Evolutionary conservation across 2,329 filamentous ascomycete species (phyloP).

Genomic region (Pseudogymnoascus sp.): DNA sequence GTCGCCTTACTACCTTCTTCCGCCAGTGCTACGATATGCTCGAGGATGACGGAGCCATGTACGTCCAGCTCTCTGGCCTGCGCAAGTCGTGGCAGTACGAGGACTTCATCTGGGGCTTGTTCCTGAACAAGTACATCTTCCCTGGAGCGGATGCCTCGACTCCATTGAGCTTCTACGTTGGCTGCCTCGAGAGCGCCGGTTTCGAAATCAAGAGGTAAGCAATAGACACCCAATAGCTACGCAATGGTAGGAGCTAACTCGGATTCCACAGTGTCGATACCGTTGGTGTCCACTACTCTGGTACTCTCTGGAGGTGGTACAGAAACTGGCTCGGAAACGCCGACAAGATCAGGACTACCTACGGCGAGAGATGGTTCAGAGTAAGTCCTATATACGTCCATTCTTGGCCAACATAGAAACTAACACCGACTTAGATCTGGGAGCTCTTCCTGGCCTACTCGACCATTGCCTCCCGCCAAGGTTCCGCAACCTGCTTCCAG

Average conservation of each 20-base stretch:
- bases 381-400: conserved; percentile 35
- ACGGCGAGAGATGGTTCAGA: conserved; percentile 62
- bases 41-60: conserved; percentile 64
- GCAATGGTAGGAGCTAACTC: not conserved
- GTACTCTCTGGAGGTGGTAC: conserved; percentile 67
- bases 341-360: conserved; percentile 63
- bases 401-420: not conserved
- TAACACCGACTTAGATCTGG: conserved; percentile 59
- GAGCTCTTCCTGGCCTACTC: conserved; percentile 85
- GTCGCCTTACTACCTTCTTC: conserved; percentile 56
- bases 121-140: conserved; percentile 74
- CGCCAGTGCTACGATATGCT: conserved; percentile 63
- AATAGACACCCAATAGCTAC: conserved; percentile 18
- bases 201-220: conserved; percentile 55
- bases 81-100: conserved; percentile 67
- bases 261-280: conserved; percentile 14
- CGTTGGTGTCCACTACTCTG: conserved; percentile 49
- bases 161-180: conserved; percentile 59
- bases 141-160: conserved; percentile 65
- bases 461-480: conserved; percentile 77
- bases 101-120: conserved; percentile 65
- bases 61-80: conserved; percentile 63
- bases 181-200: conserved; percentile 58
- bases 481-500: conserved; percentile 78
- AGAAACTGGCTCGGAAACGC: conserved; percentile 65